Evolutionary conservation across 2,329 filamentous ascomycete species (phyloP), one percentile per base, ranked within the genome.

Genomic region (Colletotrichum sp.): DNA sequence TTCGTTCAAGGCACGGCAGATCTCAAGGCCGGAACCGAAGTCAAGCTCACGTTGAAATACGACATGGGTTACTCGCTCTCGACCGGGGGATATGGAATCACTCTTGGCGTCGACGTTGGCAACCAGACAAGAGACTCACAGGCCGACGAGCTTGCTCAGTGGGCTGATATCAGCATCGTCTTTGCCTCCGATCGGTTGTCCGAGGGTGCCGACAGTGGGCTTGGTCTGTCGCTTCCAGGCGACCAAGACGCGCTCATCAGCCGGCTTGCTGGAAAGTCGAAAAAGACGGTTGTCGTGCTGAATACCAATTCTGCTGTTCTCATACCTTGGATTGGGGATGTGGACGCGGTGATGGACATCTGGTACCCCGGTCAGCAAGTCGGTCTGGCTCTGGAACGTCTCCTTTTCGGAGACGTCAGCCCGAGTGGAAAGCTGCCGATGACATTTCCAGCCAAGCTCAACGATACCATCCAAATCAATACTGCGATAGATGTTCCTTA

Each of bases 351-450:
- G 6, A n/a, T 77, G 67, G 67, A 75, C 3, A 64, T 69, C 6
- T 75, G 75, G 75, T 75, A 75, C 19, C 67, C 71, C 8, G 75
- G 75, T 6, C 69, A 77, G 8, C 71, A 77, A 29, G 75, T 65
- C 5, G 71, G 71, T 4, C 65, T 71, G 16, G 71, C 71, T 11
- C 55, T 77, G 3, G 71, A 66, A 12, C 62, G 69, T 22, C 63
- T 75, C 8, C 62, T 77, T 11, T 77, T 69, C 64, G 75, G 75
- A 4, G 68, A 64, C 9, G 25, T 75, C 3, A 77, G 72, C 44
- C 71, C 75, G 11, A 74, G 75, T 6, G 75, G 75, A n/a, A 77
- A 75, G n/a, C 30, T 74, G 19, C 75, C 75, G 5, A 32, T 74
- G 34, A 74, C 71, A 7, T 77, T 74, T 22, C 71, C 71, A 19